Evolutionary conservation across 306 rosid species (phyloP), one percentile per base, ranked within the genome.

Genomic region (Astragalus glycyphyllos): DNA sequence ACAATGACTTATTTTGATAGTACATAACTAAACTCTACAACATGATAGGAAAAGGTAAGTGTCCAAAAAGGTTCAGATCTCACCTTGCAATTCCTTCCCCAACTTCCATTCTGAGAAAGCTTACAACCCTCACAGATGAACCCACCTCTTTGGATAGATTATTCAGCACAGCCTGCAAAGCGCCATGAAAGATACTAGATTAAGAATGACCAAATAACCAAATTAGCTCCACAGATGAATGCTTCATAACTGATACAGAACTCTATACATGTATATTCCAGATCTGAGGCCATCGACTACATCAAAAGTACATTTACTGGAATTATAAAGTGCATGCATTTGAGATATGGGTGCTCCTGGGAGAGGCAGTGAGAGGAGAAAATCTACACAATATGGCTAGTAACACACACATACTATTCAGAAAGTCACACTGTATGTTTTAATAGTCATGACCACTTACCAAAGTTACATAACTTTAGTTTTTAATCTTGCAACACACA

Each of bases 1-100:
- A 53, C 77, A 59, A 16, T 16, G 6, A 49, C 48, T 15, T 41
- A 13, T 7, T 49, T 49, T 37, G 29, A 5, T 6, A 48, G 34
- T 4, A 31, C 50, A 47, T 9, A 56, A 51, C 44, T 20, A 34
- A 37, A 60, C 20, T 46, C 44, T 63, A 49, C 32, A 42, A 38
- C 26, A 81, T 8, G 26, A 53, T 9, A 63, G 32, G 54, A 54
- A 68, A 70, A 29, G n/a, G 58, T 29, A 15, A 47, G 14, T 17
- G 34, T 9, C 16, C 29, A 44, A 60, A 63, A 58, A 29, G 38
- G 58, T 46, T 74, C 58, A 63, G 54, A 68, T 71, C 56, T 72
- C 79, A 89, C 96, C 97, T 85, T 74, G 82, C 86, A 80, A 87
- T 85, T 85, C 97, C 97, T 85, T 91, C 97, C 51, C 97, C 96